Percentiles rank a stretch among this genome's conserved stretches.
Evolutionary conservation across 2,329 filamentous ascomycete genomes (phyloP).

Genomic region (Monosporascus ibericus): DNA sequence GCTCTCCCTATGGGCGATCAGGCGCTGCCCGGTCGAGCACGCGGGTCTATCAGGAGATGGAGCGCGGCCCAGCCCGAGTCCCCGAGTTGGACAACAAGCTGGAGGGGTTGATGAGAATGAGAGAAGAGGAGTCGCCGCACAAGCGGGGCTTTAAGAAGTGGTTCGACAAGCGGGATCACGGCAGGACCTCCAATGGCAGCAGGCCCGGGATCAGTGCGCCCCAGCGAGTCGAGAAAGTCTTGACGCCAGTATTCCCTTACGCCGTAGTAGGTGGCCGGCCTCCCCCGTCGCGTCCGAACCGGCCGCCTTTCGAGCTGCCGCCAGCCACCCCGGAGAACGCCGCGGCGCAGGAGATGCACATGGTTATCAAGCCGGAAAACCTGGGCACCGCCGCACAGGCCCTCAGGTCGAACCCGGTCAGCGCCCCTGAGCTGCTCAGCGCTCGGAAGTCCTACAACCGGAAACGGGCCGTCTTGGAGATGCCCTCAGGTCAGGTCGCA

Average conservation of each 20-base stretch:
- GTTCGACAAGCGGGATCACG: not conserved
- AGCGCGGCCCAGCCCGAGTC: not conserved
- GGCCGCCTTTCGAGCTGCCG: not conserved
- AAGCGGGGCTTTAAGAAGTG: slow-evolving; percentile 7
- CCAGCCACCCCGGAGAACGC: not conserved
- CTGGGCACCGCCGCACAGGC: slow-evolving; percentile 13
- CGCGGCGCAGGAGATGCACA: not conserved
- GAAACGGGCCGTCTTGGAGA: not conserved
- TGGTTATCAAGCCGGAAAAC: slow-evolving; percentile 2
- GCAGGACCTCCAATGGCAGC: not conserved
- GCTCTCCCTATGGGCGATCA: slow-evolving; percentile 1
- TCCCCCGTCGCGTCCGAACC: not conserved
- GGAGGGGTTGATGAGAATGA: not conserved
- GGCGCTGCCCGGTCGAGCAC: not conserved
- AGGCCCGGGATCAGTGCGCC: slow-evolving; percentile 9
- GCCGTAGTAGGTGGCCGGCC: not conserved
- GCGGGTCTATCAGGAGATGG: slow-evolving; percentile 1
- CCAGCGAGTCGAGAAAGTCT: not conserved
- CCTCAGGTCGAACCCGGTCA: slow-evolving; percentile 14
- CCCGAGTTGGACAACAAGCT: slow-evolving; percentile 2
- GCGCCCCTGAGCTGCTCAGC: not conserved
- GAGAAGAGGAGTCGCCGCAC: not conserved
- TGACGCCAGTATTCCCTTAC: not conserved
- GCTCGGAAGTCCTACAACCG: not conserved
- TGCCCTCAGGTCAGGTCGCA: not conserved